Conservation (phyloP, 1,139 yeast species). For the Neolecta irregularis region DNA sequence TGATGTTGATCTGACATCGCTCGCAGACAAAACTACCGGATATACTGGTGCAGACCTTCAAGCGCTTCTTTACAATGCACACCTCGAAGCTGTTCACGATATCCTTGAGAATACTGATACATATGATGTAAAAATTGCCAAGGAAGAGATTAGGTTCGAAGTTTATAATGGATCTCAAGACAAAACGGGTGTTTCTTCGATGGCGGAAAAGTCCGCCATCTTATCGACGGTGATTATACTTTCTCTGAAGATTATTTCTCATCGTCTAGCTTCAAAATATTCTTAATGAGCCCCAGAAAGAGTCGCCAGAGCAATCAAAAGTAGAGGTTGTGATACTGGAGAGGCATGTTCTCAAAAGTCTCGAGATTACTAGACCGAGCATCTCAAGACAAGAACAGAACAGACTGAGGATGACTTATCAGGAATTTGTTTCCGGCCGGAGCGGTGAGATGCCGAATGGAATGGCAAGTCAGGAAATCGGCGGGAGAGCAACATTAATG, state of each 20-base stretch:
- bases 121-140: slow-evolving; percentile 22
- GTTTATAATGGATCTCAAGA: too few species aligned
- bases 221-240: too few species aligned
- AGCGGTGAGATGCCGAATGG: slow-evolving; percentile 89
- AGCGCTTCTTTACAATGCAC: slow-evolving; percentile 83
- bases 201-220: too few species aligned
- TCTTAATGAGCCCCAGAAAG: too few species aligned
- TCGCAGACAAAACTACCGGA: slow-evolving; percentile 54
- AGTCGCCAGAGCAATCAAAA: too few species aligned
- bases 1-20: slow-evolving; percentile 38
- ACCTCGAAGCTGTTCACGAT: slow-evolving; percentile 77
- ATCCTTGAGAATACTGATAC: slow-evolving; percentile 31
- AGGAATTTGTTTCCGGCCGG: slow-evolving; percentile 59
- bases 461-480: slow-evolving; percentile 62
- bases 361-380: slow-evolving; percentile 84
- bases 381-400: slow-evolving; percentile 57
- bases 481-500: slow-evolving; percentile 68
- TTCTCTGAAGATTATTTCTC: too few species aligned
- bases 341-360: too few species aligned
- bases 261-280: too few species aligned
- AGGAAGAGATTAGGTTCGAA: too few species aligned
- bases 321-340: too few species aligned
- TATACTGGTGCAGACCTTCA: slow-evolving; percentile 93
- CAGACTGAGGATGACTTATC: slow-evolving; percentile 51
- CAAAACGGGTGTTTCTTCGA: too few species aligned